Evolutionary conservation across 2,329 filamentous ascomycete genomes (phyloP), one percentile per base, ranked within the genome.

Genomic region (Plenodomus tracheiphilus): DNA sequence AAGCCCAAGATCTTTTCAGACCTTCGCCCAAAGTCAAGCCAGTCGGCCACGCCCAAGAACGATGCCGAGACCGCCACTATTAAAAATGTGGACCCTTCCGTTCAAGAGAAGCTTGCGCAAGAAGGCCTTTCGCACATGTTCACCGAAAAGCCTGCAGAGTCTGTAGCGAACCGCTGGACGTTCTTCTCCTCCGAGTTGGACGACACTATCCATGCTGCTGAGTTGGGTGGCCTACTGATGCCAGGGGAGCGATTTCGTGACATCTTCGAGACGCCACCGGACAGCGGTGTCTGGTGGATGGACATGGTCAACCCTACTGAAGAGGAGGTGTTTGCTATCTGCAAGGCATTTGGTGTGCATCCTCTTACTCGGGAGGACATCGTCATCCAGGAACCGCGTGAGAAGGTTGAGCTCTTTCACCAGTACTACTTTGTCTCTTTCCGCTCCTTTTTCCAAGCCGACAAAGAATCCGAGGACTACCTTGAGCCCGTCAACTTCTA

Each of bases 361-460:
- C 93, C 93, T 28, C 78, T 99, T 72, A 99, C 94, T 0, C 89
- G 93, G 34, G 94, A 99, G 74, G 94, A 99, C 78, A 97, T 99
- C 60, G 87, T 87, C 51, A 96, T 90, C 0, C 91, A 97, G 70
- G 94, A 99, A 75, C 88, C 92, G 10, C 91, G 94, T 37, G 94
- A 99, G 76, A 99, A 99, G 79, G 96, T 99, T 47, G 94, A 99
- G 74, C 81, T 99, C 19, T 99, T 99, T 76, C 89, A 90, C 19
- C 91, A 91, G 36, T 99, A 99, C 77, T 99, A 99, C 75, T 97
- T 99, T 72, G 90, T 96, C 42, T 96, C 90, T 72, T 99, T 97
- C 81, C 86, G 93, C 44, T 96, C 92, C 2, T 99, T 97, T 78
- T 88, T 85, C 61, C 88, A 93, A 46, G 79, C 90, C 58, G 88